Percentiles rank a stretch among this genome's conserved stretches.
phyloP scores from a whole-genome alignment of 495 filamentous ascomycete species.

The Penicillium steckii region DNA sequence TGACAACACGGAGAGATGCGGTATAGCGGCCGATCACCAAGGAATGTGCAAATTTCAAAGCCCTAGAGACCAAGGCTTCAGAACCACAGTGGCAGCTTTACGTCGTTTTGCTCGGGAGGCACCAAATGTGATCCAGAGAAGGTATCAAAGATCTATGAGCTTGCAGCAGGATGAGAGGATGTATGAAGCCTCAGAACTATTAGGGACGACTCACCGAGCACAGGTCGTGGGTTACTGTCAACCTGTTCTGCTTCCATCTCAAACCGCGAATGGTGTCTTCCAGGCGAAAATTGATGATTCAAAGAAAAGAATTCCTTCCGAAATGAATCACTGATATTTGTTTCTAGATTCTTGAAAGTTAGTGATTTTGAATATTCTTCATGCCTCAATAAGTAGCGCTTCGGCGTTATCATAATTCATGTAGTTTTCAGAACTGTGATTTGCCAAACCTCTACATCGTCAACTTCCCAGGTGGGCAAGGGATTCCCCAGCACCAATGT shows the following conservation, averaged over 20 bases:
- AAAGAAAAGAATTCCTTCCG: no score
- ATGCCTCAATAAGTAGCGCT: no score
- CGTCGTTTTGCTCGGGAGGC: constrained; percentile 9
- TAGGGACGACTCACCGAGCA: constrained; percentile 3
- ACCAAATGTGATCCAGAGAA: constrained; percentile 7
- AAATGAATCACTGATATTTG: no score
- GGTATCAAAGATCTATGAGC: constrained; percentile 2
- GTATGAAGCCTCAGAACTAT: constrained; percentile 6
- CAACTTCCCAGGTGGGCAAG: no score
- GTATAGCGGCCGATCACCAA: constrained; percentile 5
- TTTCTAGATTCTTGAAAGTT: no score
- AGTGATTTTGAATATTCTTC: no score
- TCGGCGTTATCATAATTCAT: no score
- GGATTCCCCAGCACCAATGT: no score
- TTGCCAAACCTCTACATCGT: no score
- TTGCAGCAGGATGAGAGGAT: constrained; percentile 3
- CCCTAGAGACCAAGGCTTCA: constrained; percentile 2
- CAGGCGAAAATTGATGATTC: constrained; percentile 1
- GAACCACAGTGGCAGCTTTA: constrained; percentile 6
- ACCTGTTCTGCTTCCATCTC: constrained; percentile 1
- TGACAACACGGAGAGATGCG: constrained; percentile 9
- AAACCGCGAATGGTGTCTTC: neutral
- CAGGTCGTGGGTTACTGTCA: constrained; percentile 1
- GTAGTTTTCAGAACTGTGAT: no score
- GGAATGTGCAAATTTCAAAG: constrained; percentile 10